A percentile compares a stretch with the other conserved stretches of the same genome.
These are phyloP conservation scores for Neostapfia colusana DNA, from an alignment of 176 grass and related monocot genomes.

Conservation along the genomic window DNA sequence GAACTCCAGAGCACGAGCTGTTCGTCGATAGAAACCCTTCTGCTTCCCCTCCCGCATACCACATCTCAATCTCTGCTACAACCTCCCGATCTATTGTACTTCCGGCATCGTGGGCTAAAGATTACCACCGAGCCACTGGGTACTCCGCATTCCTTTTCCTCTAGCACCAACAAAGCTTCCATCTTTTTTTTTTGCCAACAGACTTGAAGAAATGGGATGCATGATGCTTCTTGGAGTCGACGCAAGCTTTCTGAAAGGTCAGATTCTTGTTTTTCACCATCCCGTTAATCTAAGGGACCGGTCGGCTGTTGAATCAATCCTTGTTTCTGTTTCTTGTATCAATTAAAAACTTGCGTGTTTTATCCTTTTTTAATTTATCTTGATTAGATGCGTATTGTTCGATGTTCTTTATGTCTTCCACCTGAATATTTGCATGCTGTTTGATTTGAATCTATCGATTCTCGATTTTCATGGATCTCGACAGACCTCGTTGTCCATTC, in stretches of 20 bases:
- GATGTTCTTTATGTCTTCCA: conserved; percentile 7
- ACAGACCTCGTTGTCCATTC: background rate
- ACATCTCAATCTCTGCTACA: conserved; percentile 40
- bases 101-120: conserved; percentile 26
- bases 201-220: conserved; percentile 36
- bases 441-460: conserved; percentile 42
- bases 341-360: background rate
- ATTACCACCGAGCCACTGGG: conserved; percentile 28
- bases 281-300: conserved; percentile 16
- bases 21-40: conserved; percentile 33
- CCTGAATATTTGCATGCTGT: conserved; percentile 19
- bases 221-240: conserved; percentile 50
- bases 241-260: conserved; percentile 42
- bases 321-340: conserved; percentile 2
- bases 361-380: background rate
- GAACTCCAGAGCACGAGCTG: conserved; percentile 32
- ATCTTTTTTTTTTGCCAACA: conserved; percentile 28
- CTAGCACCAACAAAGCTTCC: conserved; percentile 19
- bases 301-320: conserved; percentile 28
- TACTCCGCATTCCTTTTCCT: conserved; percentile 28
- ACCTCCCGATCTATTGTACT: conserved; percentile 44
- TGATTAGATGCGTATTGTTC: conserved; percentile 38
- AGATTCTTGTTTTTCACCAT: conserved; percentile 33
- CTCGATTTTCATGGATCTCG: conserved; percentile 44
- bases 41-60: conserved; percentile 20